Conservation (phyloP, 306 rosid species). For the barrel medic (Medicago truncatula) region DNA sequence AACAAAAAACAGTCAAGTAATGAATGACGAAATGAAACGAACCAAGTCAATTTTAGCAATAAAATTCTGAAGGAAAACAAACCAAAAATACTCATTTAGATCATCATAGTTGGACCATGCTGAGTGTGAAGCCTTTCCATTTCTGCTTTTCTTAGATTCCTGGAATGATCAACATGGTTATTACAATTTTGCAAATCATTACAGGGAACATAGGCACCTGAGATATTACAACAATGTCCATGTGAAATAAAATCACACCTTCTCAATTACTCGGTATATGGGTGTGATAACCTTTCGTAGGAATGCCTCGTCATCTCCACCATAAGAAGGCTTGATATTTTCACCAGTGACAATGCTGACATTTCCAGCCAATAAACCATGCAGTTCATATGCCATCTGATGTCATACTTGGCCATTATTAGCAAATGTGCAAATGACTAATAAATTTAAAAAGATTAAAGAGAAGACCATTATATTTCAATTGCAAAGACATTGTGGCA, state of each 20-base stretch:
- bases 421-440: conserved; percentile 33
- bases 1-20: conserved; percentile 27
- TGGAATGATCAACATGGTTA: conserved; percentile 44
- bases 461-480: conserved; percentile 16
- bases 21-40: conserved; percentile 32
- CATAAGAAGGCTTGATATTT: conserved; percentile 97
- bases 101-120: conserved; percentile 97
- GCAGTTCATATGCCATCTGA: conserved; percentile 97
- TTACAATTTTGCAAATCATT: conserved; percentile 24
- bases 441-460: conserved; percentile 1
- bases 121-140: conserved; percentile 84
- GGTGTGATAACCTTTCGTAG: conserved; percentile 90
- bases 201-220: conserved; percentile 34
- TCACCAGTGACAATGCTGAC: conserved; percentile 99
- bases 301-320: conserved; percentile 97
- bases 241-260: conserved; percentile 53
- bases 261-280: conserved; percentile 76
- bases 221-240: conserved; percentile 32
- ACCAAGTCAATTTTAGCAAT: conserved; percentile 37
- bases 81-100: conserved; percentile 98
- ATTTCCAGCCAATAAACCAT: conserved; percentile 97
- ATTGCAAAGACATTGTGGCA: conserved; percentile 30
- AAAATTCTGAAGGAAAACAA: conserved; percentile 46
- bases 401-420: conserved; percentile 40
- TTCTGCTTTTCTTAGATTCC: conserved; percentile 76